A percentile compares a stretch with the other conserved stretches of the same genome.
Conservation (phyloP, 352 stramenopile genomes). For the Phytophthora crassamura region DNA sequence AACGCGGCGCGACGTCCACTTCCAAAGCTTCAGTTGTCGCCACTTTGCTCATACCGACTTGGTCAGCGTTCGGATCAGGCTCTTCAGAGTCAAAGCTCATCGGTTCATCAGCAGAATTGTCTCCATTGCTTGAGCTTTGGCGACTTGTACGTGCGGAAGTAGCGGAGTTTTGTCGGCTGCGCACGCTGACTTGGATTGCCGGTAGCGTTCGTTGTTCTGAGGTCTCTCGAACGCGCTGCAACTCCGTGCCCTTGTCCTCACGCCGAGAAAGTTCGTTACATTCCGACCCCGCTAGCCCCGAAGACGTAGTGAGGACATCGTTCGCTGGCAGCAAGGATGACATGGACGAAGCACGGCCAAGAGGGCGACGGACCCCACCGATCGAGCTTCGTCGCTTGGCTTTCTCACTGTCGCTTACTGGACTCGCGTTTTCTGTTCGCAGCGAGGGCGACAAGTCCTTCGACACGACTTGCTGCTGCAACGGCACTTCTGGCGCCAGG, state of each 20-base stretch:
- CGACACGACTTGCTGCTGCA: background rate
- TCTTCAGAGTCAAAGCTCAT: too few species aligned
- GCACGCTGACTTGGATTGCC: constrained; percentile 2
- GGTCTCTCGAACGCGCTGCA: background rate
- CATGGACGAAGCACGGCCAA: constrained; percentile 6
- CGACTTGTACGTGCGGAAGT: background rate
- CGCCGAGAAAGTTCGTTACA: too few species aligned
- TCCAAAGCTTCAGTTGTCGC: background rate
- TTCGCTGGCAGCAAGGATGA: background rate
- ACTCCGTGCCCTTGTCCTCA: background rate
- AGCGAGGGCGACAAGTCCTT: background rate
- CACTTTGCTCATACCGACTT: background rate
- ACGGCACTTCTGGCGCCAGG: background rate
- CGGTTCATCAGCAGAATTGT: background rate
- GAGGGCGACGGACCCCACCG: background rate
- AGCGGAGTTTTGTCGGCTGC: constrained; percentile 8
- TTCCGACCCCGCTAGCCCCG: too few species aligned
- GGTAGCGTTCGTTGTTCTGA: background rate
- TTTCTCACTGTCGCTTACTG: background rate
- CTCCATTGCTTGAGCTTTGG: background rate
- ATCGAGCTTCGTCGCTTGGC: background rate
- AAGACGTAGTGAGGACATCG: background rate
- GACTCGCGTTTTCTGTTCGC: background rate
- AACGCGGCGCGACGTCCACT: background rate
- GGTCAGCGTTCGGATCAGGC: too few species aligned